Evolutionary conservation across 1,284 basidiomycete species (phyloP).

Genomic region (Takashimella koratensis): DNA sequence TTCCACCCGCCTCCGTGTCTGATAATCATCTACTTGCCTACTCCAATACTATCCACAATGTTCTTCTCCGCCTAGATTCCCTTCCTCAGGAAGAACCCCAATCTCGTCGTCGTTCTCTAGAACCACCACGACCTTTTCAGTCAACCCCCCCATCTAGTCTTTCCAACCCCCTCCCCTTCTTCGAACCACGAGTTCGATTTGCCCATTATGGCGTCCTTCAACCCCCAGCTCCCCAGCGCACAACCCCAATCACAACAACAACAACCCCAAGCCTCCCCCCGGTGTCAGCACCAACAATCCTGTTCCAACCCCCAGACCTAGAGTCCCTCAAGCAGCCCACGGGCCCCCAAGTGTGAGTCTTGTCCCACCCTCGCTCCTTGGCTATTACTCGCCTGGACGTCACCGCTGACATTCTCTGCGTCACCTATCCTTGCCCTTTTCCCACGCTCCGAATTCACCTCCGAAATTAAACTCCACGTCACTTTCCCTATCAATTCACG

Average conservation of each 20-base stretch:
- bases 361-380: too few species aligned
- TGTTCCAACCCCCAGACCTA: conserved; percentile 8
- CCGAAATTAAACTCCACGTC: too few species aligned
- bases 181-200: conserved; percentile 3
- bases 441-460: too few species aligned
- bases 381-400: too few species aligned
- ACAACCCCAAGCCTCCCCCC: conserved; percentile 1
- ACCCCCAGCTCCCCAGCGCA: conserved; percentile 1
- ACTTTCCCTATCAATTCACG: neutral
- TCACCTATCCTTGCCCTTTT: neutral
- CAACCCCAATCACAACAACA: conserved; percentile 3
- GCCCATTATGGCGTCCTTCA: conserved; percentile 23
- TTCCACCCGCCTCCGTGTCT: conserved; percentile 12
- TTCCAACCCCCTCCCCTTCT: conserved; percentile 15
- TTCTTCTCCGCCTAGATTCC: conserved; percentile 11
- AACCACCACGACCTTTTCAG: conserved; percentile 9
- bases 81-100: conserved; percentile 10
- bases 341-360: conserved; percentile 1
- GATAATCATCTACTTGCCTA: conserved; percentile 13
- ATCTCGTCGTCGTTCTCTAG: conserved; percentile 8
- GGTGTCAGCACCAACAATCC: conserved; percentile 3
- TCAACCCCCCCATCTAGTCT: conserved; percentile 5
- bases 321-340: conserved; percentile 2
- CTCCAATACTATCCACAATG: conserved; percentile 11
- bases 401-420: neutral